Evolutionary conservation across 2,329 filamentous ascomycete species (phyloP), one percentile per base, ranked within the genome.

Genomic region (Xylaria sp.): DNA sequence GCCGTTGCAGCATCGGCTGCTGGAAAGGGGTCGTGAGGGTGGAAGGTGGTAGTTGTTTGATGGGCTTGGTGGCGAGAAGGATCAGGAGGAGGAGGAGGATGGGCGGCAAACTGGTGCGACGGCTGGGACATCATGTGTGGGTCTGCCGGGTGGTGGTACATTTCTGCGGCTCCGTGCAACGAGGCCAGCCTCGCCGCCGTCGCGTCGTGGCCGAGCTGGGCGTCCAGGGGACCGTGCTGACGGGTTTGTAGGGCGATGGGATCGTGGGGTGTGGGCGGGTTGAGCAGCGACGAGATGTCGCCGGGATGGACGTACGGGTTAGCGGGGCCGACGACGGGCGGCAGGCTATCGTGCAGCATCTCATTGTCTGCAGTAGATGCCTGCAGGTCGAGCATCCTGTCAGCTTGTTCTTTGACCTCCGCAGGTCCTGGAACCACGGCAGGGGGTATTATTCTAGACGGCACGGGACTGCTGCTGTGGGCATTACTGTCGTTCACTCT

Each of bases 61-160:
- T n/a, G n/a, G n/a, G n/a, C n/a, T n/a, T n/a, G n/a, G n/a, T n/a
- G n/a, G n/a, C n/a, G n/a, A n/a, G n/a, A n/a, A n/a, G n/a, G n/a
- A n/a, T n/a, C n/a, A n/a, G n/a, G n/a, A n/a, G n/a, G n/a, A n/a
- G n/a, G n/a, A n/a, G n/a, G n/a, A n/a, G n/a, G n/a, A n/a, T n/a
- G n/a, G n/a, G n/a, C n/a, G n/a, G 41, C 46, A 61, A 67, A 63
- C 37, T 69, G 65, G 20, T 63, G 63, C 1, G 67, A 59, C 1
- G 71, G 63, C 47, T 78, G 76, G 42, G 73, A 77, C 61, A 84
- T 83, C 49, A 84, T 83, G 60, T 81, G 80, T n/a, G 82, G 81
- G 63, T 85, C 81, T 66, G 85, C 84, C 21, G 81, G 82, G 48
- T 83, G 79, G 48, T 83, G 79, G 64, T 80, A 81, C 22, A 76